A percentile compares a stretch with the other conserved stretches of the same genome.
These are phyloP conservation scores for Uronychia setigera DNA, from an alignment of 73 alveolate genomes.

Conservation along the genomic window DNA sequence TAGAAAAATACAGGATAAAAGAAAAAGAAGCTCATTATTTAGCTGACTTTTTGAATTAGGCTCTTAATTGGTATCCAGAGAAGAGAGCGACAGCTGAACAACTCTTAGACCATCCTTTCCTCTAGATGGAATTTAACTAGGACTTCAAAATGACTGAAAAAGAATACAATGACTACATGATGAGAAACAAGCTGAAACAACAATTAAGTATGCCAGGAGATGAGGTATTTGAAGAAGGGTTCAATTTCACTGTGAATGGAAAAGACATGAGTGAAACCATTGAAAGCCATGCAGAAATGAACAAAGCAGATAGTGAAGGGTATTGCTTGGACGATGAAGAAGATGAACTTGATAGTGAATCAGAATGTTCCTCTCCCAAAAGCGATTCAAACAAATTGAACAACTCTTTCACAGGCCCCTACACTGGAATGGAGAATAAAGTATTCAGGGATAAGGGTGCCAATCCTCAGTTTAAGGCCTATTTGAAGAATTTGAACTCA, in stretches of 20 bases:
- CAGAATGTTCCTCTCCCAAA: neutral
- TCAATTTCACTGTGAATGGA: neutral
- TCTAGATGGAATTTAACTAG: slow-evolving; percentile 72
- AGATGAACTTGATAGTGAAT: neutral
- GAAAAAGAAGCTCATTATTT: slow-evolving; percentile 92
- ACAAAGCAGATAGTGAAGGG: slow-evolving; percentile 34
- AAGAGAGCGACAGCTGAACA: slow-evolving; percentile 92
- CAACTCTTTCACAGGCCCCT: slow-evolving; percentile 68
- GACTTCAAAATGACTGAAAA: slow-evolving; percentile 65
- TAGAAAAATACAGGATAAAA: slow-evolving; percentile 86
- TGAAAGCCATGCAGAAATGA: slow-evolving; percentile 38
- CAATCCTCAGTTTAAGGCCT: neutral
- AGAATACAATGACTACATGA: slow-evolving; percentile 51
- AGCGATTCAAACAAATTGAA: slow-evolving; percentile 48
- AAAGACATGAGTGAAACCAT: slow-evolving; percentile 33
- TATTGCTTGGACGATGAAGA: neutral
- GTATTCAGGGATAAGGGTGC: neutral
- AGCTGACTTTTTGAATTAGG: slow-evolving; percentile 90
- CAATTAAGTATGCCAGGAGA: too few relatives aligned
- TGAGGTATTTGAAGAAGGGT: neutral
- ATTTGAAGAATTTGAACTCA: too few relatives aligned
- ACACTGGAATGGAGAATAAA: neutral
- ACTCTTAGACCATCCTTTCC: slow-evolving; percentile 91
- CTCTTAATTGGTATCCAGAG: slow-evolving; percentile 75
- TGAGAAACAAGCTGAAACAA: slow-evolving; percentile 53